Evolutionary conservation across 108 stramenopile genomes (phyloP).

Genomic region (Nitzschia palea): DNA sequence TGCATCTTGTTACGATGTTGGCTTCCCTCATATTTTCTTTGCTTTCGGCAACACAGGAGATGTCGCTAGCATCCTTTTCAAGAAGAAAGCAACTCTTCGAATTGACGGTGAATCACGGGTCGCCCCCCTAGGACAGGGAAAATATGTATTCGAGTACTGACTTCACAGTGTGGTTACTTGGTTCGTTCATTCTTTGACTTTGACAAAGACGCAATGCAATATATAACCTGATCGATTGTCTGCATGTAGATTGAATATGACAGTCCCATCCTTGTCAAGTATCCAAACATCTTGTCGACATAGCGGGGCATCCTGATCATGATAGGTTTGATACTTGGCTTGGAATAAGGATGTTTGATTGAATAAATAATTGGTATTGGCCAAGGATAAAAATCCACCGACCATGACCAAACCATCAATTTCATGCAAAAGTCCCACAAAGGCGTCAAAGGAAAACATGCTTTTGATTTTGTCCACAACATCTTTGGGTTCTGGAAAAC

Average conservation of each 20-base stretch:
- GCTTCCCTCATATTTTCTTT: too few relatives aligned
- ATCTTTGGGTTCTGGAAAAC: background rate
- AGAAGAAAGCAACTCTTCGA: too few relatives aligned
- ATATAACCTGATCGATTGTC: too few relatives aligned
- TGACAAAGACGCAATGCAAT: background rate
- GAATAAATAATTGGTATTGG: conserved; percentile 2
- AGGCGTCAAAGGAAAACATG: background rate
- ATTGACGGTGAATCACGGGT: too few relatives aligned
- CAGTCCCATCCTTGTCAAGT: background rate
- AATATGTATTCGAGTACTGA: too few relatives aligned
- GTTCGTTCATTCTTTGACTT: too few relatives aligned
- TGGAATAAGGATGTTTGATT: background rate
- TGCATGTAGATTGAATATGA: background rate
- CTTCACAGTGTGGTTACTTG: too few relatives aligned
- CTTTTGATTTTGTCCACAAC: background rate
- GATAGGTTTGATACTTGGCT: background rate
- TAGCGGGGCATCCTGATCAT: background rate
- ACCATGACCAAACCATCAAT: background rate
- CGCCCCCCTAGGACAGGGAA: too few relatives aligned
- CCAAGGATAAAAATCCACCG: background rate
- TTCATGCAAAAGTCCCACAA: background rate
- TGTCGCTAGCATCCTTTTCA: too few relatives aligned
- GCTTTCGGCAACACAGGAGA: too few relatives aligned
- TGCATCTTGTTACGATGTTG: too few relatives aligned
- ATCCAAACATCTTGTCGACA: background rate